Conservation (phyloP, 106 monocot genomes). For the Dioscorea alata region DNA sequence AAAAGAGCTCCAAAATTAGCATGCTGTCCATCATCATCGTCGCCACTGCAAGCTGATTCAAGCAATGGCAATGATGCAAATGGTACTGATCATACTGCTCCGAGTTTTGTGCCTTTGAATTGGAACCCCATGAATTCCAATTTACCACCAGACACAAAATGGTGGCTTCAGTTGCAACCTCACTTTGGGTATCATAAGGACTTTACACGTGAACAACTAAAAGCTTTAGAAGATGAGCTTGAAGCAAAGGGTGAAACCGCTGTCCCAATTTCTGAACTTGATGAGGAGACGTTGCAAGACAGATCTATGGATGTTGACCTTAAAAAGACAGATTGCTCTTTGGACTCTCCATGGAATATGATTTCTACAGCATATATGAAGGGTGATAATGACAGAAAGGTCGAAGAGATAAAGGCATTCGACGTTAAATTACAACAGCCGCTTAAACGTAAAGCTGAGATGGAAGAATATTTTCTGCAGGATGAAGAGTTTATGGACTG, state of each 20-base stretch:
- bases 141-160: slow-evolving; percentile 57
- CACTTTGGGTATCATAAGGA: slow-evolving; percentile 54
- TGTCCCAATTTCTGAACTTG: slow-evolving; percentile 12
- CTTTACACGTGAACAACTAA: slow-evolving; percentile 28
- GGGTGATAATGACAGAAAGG: slow-evolving; percentile 21
- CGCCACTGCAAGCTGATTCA: slow-evolving; percentile 21
- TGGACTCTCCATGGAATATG: slow-evolving; percentile 22
- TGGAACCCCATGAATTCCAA: slow-evolving; percentile 43
- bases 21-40: slow-evolving; percentile 57
- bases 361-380: slow-evolving; percentile 39
- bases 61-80: slow-evolving; percentile 24
- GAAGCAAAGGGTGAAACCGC: slow-evolving; percentile 18
- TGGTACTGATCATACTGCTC: slow-evolving; percentile 20
- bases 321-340: slow-evolving; percentile 16
- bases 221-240: slow-evolving; percentile 19
- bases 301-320: slow-evolving; percentile 1
- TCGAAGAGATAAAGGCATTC: slow-evolving; percentile 31
- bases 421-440: slow-evolving; percentile 8
- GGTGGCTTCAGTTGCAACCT: slow-evolving; percentile 76
- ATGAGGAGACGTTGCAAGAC: slow-evolving; percentile 1
- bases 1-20: slow-evolving; percentile 86
- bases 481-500: slow-evolving; percentile 33
- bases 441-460: slow-evolving; percentile 26
- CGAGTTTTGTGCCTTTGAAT: slow-evolving; percentile 40
- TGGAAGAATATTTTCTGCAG: slow-evolving; percentile 20